Percentiles rank a stretch among this genome's conserved stretches.
Evolutionary conservation across 1,284 basidiomycete species (phyloP).

Genomic region (Leccinum variabile): DNA sequence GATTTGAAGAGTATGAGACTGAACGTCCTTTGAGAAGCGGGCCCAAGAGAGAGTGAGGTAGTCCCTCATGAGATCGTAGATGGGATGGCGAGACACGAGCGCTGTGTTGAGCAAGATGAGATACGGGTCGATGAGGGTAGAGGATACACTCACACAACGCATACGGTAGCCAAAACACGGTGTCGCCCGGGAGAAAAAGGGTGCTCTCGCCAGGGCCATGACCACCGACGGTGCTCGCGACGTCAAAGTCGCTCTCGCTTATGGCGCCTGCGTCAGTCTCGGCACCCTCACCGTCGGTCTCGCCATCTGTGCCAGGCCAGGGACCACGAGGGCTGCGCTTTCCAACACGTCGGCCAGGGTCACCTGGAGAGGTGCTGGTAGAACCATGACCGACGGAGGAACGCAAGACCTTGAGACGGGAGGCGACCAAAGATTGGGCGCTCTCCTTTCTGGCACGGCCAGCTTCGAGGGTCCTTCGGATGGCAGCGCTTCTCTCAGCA

Average conservation of each 20-base stretch:
- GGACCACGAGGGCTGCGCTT: constrained; percentile 62
- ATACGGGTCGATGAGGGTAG: background rate
- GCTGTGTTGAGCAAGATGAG: constrained; percentile 43
- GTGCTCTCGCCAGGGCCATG: constrained; percentile 84
- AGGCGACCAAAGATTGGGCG: constrained; percentile 65
- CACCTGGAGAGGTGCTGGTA: constrained; percentile 45
- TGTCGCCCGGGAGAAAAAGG: constrained; percentile 81
- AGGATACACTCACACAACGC: constrained; percentile 69
- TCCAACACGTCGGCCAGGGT: constrained; percentile 54
- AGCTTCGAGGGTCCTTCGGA: constrained; percentile 78
- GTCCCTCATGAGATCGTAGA: constrained; percentile 92
- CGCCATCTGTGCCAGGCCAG: constrained; percentile 67
- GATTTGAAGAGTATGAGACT: constrained; percentile 83
- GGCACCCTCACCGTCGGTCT: constrained; percentile 63
- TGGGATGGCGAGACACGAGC: constrained; percentile 85
- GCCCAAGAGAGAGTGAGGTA: constrained; percentile 92
- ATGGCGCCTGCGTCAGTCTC: constrained; percentile 73
- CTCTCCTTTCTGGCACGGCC: constrained; percentile 76
- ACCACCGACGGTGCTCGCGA: constrained; percentile 64
- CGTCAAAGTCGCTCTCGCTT: constrained; percentile 82
- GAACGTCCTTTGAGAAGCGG: constrained; percentile 88
- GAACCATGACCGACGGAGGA: constrained; percentile 44
- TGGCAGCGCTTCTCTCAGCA: constrained; percentile 77
- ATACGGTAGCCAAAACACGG: constrained; percentile 92
- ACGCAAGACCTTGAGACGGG: constrained; percentile 63